These are phyloP conservation scores for Multifurca ochricompacta DNA, from an alignment of 768 basidiomycete species.

Conservation along the genomic window DNA sequence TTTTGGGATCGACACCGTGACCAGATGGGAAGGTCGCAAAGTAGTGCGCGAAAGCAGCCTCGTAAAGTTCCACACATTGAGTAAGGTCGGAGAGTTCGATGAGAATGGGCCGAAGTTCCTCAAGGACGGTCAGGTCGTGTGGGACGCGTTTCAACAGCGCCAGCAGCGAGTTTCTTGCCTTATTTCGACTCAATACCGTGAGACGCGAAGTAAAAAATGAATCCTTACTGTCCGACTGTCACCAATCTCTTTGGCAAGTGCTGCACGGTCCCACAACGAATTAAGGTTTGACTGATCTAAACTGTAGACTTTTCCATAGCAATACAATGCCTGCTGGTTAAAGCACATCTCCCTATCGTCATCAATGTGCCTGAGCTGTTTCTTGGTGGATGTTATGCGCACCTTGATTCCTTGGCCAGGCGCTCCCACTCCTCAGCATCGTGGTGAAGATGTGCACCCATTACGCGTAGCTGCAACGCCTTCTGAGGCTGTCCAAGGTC, in stretches of 20 bases:
- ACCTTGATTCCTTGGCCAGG: slow-evolving; percentile 72
- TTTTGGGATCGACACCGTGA: slow-evolving; percentile 31
- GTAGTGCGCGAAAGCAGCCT: slow-evolving; percentile 67
- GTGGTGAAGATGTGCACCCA: slow-evolving; percentile 81
- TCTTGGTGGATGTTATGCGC: slow-evolving; percentile 18
- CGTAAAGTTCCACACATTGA: slow-evolving; percentile 59
- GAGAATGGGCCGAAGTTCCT: slow-evolving; percentile 70
- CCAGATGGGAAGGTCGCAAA: slow-evolving; percentile 43
- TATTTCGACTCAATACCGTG: background rate
- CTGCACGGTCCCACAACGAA: slow-evolving; percentile 84
- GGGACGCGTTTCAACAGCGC: slow-evolving; percentile 69
- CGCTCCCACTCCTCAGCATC: slow-evolving; percentile 86
- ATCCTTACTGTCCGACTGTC: slow-evolving; percentile 55
- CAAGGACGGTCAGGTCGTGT: slow-evolving; percentile 71
- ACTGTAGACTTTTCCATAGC: slow-evolving; percentile 74
- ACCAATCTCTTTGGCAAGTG: slow-evolving; percentile 67
- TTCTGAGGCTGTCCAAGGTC: slow-evolving; percentile 62
- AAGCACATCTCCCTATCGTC: slow-evolving; percentile 52
- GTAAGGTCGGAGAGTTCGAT: slow-evolving; percentile 62
- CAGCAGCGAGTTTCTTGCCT: slow-evolving; percentile 59
- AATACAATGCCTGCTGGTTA: slow-evolving; percentile 85
- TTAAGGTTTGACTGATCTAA: slow-evolving; percentile 77
- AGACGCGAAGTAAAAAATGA: background rate
- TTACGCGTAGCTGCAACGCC: slow-evolving; percentile 75
- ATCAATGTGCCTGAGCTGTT: background rate